Evolutionary conservation across 129 eudicot species (phyloP).

Genomic region (Flaveria ramosissima): DNA sequence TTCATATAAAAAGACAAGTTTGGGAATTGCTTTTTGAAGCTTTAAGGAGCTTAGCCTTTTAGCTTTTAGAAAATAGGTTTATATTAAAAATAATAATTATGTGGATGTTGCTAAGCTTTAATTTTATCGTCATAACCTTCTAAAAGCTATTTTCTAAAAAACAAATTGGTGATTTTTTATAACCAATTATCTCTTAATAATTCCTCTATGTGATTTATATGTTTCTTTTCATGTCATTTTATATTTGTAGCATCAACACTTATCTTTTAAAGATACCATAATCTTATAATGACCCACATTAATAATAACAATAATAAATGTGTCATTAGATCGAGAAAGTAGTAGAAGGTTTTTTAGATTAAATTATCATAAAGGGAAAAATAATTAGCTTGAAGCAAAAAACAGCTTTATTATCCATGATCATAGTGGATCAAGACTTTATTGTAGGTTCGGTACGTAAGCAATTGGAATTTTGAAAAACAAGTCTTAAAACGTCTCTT

Average conservation of each 20-base stretch:
- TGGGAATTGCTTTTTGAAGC: not conserved
- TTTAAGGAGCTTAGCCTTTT: not conserved
- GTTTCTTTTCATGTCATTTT: not conserved
- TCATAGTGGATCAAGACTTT: constrained; percentile 40
- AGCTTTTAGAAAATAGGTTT: not conserved
- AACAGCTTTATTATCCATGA: constrained; percentile 35
- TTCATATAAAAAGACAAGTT: not conserved
- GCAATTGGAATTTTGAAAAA: constrained; percentile 14
- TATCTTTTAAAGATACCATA: not conserved
- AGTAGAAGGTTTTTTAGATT: not conserved
- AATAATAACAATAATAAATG: constrained; percentile 5
- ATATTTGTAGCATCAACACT: not conserved
- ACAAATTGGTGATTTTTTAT: no score
- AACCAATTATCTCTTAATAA: no score
- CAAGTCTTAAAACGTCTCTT: constrained; percentile 10
- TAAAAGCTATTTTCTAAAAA: no score
- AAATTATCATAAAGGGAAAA: not conserved
- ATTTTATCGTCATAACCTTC: no score
- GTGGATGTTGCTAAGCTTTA: no score
- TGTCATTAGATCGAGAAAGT: constrained; percentile 11
- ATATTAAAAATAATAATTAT: no score
- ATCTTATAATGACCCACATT: not conserved
- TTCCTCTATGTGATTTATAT: no score
- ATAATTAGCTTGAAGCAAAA: constrained; percentile 30
- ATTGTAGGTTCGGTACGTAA: constrained; percentile 31